Percentiles rank a stretch among this genome's conserved stretches.
phyloP scores from a whole-genome alignment of 2,329 filamentous ascomycete genomes.

The Colletotrichum tanaceti region DNA sequence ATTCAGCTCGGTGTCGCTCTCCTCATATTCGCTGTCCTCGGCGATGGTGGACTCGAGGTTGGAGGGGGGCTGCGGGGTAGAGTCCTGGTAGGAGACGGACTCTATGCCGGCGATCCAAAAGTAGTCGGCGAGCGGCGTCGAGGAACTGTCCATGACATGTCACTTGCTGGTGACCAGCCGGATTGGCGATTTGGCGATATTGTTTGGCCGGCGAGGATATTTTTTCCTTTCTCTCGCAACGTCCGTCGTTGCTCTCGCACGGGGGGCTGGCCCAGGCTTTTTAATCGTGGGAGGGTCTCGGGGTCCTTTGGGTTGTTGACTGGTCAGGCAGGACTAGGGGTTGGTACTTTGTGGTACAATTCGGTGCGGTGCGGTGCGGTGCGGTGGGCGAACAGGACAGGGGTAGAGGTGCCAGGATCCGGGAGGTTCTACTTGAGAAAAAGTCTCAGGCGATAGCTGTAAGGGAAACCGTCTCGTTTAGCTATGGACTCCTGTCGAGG shows the following conservation, averaged over 20 bases:
- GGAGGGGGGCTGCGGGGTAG: slow-evolving; percentile 51
- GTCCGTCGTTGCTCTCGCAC: slow-evolving; percentile 34
- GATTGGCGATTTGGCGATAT: slow-evolving; percentile 33
- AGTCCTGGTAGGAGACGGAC: slow-evolving; percentile 72
- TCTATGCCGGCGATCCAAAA: slow-evolving; percentile 82
- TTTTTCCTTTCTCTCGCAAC: slow-evolving; percentile 22
- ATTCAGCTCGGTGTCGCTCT: slow-evolving; percentile 49
- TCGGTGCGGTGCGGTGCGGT: slow-evolving; percentile 27
- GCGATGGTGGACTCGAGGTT: slow-evolving; percentile 69
- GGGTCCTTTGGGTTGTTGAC: slow-evolving; percentile 37
- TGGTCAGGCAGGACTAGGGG: slow-evolving; percentile 36
- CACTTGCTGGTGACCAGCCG: slow-evolving; percentile 46
- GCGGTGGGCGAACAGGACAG: slow-evolving; percentile 35
- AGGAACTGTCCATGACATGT: slow-evolving; percentile 70
- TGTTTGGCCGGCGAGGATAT: slow-evolving; percentile 37
- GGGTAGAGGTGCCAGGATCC: slow-evolving; percentile 36
- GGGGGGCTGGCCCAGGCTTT: slow-evolving; percentile 39
- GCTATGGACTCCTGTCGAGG: slow-evolving; percentile 32
- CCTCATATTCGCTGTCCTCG: slow-evolving; percentile 70
- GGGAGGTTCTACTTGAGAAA: slow-evolving; percentile 37
- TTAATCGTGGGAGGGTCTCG: slow-evolving; percentile 40
- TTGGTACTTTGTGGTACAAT: slow-evolving; percentile 28
- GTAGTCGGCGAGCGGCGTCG: slow-evolving; percentile 77
- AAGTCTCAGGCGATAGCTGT: slow-evolving; percentile 38
- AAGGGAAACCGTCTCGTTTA: slow-evolving; percentile 39